These are phyloP conservation scores for Boletus rufocinnamomeus DNA, from an alignment of 768 basidiomycete genomes.

Conservation along the genomic window DNA sequence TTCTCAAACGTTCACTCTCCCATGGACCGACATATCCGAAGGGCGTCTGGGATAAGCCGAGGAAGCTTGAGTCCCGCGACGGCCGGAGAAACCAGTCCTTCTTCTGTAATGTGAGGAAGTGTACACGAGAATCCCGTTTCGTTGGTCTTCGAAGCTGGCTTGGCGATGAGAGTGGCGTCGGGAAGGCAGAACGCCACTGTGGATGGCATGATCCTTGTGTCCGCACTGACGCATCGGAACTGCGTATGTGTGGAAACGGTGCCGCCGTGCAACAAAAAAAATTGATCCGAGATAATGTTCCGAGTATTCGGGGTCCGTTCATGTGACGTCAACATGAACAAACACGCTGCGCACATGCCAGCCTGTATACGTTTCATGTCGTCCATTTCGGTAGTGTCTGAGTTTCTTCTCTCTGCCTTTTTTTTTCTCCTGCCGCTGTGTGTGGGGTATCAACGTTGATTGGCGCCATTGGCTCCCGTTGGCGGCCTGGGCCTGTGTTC, in stretches of 20 bases:
- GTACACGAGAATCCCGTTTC: conserved; percentile 11
- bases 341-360: background rate
- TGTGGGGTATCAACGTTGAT: background rate
- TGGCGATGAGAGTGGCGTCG: conserved; percentile 1
- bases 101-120: background rate
- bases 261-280: background rate
- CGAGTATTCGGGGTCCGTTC: conserved; percentile 2
- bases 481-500: background rate
- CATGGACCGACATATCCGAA: too few species aligned
- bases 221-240: background rate
- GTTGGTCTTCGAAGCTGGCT: background rate
- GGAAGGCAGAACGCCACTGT: background rate
- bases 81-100: background rate
- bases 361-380: background rate
- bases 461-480: background rate
- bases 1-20: background rate
- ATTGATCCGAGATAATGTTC: background rate
- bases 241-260: background rate
- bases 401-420: background rate
- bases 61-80: background rate
- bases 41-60: too few species aligned
- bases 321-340: conserved; percentile 3
- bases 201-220: background rate
- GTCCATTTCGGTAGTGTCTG: background rate
- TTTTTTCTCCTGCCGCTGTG: background rate